Evolutionary conservation across 164 flowering plant species (phyloP).

Genomic region (Protea cynaroides): DNA sequence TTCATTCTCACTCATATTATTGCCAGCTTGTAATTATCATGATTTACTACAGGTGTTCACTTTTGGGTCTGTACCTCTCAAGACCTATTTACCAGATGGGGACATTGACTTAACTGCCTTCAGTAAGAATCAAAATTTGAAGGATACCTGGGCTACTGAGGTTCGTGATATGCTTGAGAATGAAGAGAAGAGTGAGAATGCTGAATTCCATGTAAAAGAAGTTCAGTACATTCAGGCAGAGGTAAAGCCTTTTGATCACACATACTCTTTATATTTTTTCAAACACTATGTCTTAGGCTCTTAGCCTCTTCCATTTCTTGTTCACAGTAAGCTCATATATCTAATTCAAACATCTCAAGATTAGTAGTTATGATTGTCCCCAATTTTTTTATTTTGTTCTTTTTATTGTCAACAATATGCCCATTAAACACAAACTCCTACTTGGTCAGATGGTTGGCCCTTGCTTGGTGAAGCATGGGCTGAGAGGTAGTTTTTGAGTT

Average conservation of each 20-base stretch:
- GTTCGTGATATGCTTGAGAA: conserved; percentile 80
- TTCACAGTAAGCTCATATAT: too few species aligned
- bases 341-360: too few species aligned
- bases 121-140: conserved; percentile 53
- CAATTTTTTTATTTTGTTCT: not conserved
- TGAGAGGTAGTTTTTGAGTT: too few species aligned
- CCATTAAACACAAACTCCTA: too few species aligned
- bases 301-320: not conserved
- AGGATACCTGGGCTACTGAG: conserved; percentile 79
- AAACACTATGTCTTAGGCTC: not conserved
- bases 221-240: conserved; percentile 97
- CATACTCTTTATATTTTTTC: not conserved
- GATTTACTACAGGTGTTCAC: conserved; percentile 58
- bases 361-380: not conserved
- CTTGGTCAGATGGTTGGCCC: too few species aligned
- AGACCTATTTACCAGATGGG: conserved; percentile 97
- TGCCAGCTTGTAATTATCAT: too few species aligned
- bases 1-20: too few species aligned
- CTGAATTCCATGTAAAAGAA: conserved; percentile 92
- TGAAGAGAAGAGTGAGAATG: conserved; percentile 91
- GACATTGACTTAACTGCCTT: conserved; percentile 90
- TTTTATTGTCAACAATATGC: not conserved
- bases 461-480: too few species aligned
- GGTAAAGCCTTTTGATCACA: conserved; percentile 32
- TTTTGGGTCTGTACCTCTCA: conserved; percentile 95